Percentiles rank a stretch among this genome's conserved stretches.
Conservation (phyloP, 495 filamentous ascomycete species). For the Neurospora sp. region DNA sequence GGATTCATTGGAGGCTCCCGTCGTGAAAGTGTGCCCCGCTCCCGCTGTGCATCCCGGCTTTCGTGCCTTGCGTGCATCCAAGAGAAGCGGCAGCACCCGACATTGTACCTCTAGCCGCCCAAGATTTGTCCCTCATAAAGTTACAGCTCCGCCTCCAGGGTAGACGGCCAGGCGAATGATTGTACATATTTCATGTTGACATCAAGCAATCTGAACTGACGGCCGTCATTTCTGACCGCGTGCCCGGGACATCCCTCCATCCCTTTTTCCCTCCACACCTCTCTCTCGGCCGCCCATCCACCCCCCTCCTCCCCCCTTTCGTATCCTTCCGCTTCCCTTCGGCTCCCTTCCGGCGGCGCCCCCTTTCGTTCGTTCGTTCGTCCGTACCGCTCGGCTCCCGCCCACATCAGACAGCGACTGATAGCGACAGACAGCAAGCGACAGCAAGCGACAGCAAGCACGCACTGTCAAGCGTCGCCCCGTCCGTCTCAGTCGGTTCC, state of each 20-base stretch:
- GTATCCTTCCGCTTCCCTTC: neutral
- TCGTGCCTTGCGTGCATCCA: neutral
- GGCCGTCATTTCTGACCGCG: neutral
- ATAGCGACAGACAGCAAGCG: neutral
- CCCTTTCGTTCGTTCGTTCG: neutral
- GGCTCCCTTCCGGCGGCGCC: neutral
- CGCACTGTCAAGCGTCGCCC: neutral
- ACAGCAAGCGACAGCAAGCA: neutral
- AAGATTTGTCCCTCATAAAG: neutral
- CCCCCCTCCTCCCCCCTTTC: neutral
- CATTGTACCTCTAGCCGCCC: neutral
- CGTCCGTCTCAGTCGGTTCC: neutral
- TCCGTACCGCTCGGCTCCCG: neutral
- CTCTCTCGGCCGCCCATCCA: neutral
- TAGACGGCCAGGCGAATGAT: neutral
- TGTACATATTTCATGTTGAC: neutral
- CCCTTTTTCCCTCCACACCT: neutral
- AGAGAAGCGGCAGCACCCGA: neutral
- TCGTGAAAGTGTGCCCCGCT: neutral
- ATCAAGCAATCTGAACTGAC: neutral
- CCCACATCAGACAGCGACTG: neutral
- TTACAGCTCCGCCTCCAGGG: neutral
- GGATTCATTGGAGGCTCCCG: neutral
- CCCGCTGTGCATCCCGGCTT: neutral
- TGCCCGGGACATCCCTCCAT: neutral